Base-by-base conservation (phyloP, 495 filamentous ascomycete genomes). In the Penicillium pancosmium region DNA sequence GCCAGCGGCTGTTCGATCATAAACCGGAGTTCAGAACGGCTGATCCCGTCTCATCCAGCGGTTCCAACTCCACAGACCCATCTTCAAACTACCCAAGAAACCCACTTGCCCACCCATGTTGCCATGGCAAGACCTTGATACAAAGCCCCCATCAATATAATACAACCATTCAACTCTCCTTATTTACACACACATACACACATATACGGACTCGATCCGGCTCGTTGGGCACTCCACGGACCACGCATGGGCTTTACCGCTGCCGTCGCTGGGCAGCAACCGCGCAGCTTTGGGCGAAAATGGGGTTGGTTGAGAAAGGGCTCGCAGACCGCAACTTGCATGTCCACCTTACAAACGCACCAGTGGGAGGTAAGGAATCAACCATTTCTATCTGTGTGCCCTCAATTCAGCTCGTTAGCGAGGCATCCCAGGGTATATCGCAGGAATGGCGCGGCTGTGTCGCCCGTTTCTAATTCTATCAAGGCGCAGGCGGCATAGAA, bases 181-280 rank as follows among this genome's bases (percentile, higher is more conserved):
- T 49, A 16, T 49, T 35, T 35, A 49, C 27, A 57, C 46, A 55
- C 31, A 50, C 51, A 57, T 54, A 67, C 58, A 38, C 36, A 38
- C 36, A 38, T 13, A 38, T 12, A 38, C 36, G 55, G 35, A 62
- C 50, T 55, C 55, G n/a, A 38, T 51, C 54, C 55, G 51, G 31
- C 52, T 57, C 64, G 72, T 76, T 72, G 68, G 73, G 73, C 72
- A 67, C 65, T 66, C 54, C 59, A 65, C 61, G 50, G 60, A 63
- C 61, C 61, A 68, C 56, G 55, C 61, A 73, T 72, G 59, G 69
- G 68, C 72, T 73, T 75, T 73, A 73, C 72, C 72, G 72, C 74
- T 41, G 68, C 38, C 40, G 55, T 66, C 69, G 66, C 73, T 75
- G 74, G 74, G 74, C 74, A 77, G 71, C 74, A 73, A 77, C 67